Evolutionary conservation across 1,139 yeast species (phyloP).

Genomic region (Yamadazyma buinensis): DNA sequence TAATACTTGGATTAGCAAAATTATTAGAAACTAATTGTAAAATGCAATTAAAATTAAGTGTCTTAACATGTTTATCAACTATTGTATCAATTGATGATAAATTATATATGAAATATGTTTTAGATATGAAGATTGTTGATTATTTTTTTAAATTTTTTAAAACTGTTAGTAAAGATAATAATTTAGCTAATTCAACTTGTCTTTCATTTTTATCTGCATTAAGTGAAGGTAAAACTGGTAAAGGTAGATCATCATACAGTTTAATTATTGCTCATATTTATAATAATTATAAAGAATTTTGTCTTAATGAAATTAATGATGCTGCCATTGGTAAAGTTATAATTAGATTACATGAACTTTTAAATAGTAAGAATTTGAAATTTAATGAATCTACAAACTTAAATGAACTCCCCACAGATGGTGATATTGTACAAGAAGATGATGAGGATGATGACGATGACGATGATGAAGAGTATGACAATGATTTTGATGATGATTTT

Average conservation of each 20-base stretch:
- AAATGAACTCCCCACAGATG: constrained; percentile 11
- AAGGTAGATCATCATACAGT: constrained; percentile 38
- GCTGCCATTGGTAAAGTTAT: constrained; percentile 32
- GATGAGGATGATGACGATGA: constrained; percentile 4
- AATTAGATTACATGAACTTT: constrained; percentile 13
- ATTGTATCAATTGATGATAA: constrained; percentile 61
- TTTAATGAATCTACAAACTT: constrained; percentile 2
- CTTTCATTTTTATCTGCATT: constrained; percentile 64
- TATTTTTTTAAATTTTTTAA: constrained; percentile 50
- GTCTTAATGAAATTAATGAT: constrained; percentile 26
- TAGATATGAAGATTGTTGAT: constrained; percentile 51
- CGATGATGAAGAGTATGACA: constrained; percentile 13
- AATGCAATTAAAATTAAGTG: constrained; percentile 59
- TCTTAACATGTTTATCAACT: constrained; percentile 59
- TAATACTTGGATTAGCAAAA: constrained; percentile 51
- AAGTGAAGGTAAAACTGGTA: constrained; percentile 22
- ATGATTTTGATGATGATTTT: constrained; percentile 8
- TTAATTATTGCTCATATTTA: constrained; percentile 49
- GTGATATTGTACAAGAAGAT: constrained; percentile 9
- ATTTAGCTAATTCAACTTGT: constrained; percentile 72
- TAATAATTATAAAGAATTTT: constrained; percentile 34
- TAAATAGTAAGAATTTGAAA: constrained; percentile 6
- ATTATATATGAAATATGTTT: constrained; percentile 52
- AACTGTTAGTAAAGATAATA: constrained; percentile 50
- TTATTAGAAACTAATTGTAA: constrained; percentile 35